Conservation (phyloP, 805 yeast genomes). For the Yarrowia sp. region DNA sequence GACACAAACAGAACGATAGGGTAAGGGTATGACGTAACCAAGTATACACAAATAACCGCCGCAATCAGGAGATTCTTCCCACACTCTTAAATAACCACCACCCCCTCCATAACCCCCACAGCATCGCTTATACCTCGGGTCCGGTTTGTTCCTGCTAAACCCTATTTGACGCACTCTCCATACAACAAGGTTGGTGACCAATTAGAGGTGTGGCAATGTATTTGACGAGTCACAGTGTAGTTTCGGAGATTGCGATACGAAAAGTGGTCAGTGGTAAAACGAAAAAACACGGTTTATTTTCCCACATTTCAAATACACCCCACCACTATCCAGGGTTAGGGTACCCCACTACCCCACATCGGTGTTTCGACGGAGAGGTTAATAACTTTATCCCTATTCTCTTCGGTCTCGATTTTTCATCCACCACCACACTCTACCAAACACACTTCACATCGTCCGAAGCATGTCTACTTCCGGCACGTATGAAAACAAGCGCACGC, state of each 20-base stretch:
- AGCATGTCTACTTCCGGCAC: slow-evolving; percentile 6
- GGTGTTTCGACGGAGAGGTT: slow-evolving; percentile 21
- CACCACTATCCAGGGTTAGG: background rate
- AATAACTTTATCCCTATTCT: slow-evolving; percentile 6
- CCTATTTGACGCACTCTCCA: background rate
- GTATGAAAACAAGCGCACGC: slow-evolving; percentile 55
- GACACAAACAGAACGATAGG: too few species aligned
- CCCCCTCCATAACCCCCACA: background rate
- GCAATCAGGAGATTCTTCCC: background rate
- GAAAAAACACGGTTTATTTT: too few species aligned
- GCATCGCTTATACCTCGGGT: background rate
- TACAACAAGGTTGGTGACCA: slow-evolving; percentile 9
- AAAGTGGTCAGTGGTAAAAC: background rate
- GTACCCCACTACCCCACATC: slow-evolving; percentile 22
- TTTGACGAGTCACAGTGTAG: background rate
- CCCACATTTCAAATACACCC: background rate
- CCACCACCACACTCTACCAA: background rate
- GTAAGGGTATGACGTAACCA: background rate
- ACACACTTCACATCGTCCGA: background rate
- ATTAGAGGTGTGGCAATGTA: background rate
- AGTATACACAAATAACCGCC: background rate
- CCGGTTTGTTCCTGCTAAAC: background rate
- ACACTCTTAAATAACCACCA: background rate
- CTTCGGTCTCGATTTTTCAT: slow-evolving; percentile 1
- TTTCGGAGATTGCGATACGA: background rate